Base-by-base conservation (phyloP, 208 protist genomes). In the Acanthamoeba healyi region DNA sequence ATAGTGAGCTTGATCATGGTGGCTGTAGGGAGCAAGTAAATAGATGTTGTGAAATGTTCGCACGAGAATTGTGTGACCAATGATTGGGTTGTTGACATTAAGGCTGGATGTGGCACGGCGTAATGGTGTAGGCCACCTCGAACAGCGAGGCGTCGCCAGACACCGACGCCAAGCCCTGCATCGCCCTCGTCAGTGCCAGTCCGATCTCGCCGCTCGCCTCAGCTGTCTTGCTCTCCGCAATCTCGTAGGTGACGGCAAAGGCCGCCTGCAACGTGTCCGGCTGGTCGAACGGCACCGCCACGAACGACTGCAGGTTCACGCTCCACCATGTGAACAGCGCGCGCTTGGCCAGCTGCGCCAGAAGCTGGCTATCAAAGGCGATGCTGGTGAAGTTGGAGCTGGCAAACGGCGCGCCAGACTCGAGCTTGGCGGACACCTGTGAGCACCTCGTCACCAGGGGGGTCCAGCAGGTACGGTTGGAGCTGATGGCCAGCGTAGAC, bases 41-140 rank as follows among this genome's bases (percentile, higher is more conserved):
- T n/a, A n/a, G n/a, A n/a, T n/a, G n/a, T n/a, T n/a, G n/a, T n/a
- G n/a, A n/a, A n/a, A n/a, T n/a, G n/a, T n/a, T n/a, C n/a, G n/a
- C n/a, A n/a, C n/a, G n/a, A n/a, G n/a, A n/a, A n/a, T n/a, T n/a
- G n/a, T n/a, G n/a, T n/a, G n/a, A n/a, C n/a, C n/a, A n/a, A n/a
- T n/a, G n/a, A n/a, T n/a, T n/a, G n/a, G n/a, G n/a, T n/a, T n/a
- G n/a, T n/a, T n/a, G n/a, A n/a, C n/a, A n/a, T n/a, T n/a, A n/a
- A n/a, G n/a, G n/a, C n/a, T n/a, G n/a, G n/a, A n/a, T n/a, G 58
- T 65, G 58, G 58, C 58, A 65, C 4, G 58, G n/a, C 6, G 58
- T 65, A 19, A 65, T 22, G 58, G 58, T 65, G 58, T 65, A 65
- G 15, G 58, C 58, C 58, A 65, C 58, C 58, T 65, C 58, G 58